Conservation (phyloP, 495 filamentous ascomycete genomes). For the Astrothelium subdiscretum region DNA sequence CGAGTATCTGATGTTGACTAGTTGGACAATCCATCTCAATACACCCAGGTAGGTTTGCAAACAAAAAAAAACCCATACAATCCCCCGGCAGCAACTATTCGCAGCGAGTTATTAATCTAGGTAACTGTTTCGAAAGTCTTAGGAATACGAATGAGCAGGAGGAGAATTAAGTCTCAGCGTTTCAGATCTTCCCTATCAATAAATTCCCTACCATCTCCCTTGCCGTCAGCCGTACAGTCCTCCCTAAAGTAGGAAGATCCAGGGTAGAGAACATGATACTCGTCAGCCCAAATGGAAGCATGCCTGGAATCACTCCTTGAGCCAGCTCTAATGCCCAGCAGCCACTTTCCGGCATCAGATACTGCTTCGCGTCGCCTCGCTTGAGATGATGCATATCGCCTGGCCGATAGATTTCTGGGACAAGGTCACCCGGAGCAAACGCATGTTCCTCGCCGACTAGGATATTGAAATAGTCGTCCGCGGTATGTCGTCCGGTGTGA, state of each 20-base stretch:
- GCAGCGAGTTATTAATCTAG: too few relatives aligned
- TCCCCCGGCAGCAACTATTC: too few relatives aligned
- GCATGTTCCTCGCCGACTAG: slow-evolving; percentile 61
- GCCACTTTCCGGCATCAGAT: slow-evolving; percentile 56
- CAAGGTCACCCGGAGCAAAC: slow-evolving; percentile 56
- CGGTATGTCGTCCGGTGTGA: slow-evolving; percentile 75
- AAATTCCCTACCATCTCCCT: slow-evolving; percentile 64
- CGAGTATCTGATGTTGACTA: too few relatives aligned
- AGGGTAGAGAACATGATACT: slow-evolving; percentile 61
- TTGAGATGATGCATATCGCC: slow-evolving; percentile 67
- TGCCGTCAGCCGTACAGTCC: slow-evolving; percentile 56
- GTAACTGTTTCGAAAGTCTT: too few relatives aligned
- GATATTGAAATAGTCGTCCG: slow-evolving; percentile 91
- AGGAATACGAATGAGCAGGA: too few relatives aligned
- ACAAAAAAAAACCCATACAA: too few relatives aligned
- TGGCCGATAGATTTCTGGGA: slow-evolving; percentile 61
- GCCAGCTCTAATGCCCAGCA: slow-evolving; percentile 87
- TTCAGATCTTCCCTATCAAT: slow-evolving; percentile 57
- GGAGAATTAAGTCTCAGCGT: too few relatives aligned
- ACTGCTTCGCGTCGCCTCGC: slow-evolving; percentile 72
- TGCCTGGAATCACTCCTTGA: slow-evolving; percentile 79
- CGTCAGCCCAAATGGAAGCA: slow-evolving; percentile 78
- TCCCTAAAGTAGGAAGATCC: slow-evolving; percentile 60
- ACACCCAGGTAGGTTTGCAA: too few relatives aligned
- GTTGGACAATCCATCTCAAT: too few relatives aligned